These are phyloP conservation scores for Cicer bijugum DNA, from an alignment of 306 rosid species.

Conservation along the genomic window DNA sequence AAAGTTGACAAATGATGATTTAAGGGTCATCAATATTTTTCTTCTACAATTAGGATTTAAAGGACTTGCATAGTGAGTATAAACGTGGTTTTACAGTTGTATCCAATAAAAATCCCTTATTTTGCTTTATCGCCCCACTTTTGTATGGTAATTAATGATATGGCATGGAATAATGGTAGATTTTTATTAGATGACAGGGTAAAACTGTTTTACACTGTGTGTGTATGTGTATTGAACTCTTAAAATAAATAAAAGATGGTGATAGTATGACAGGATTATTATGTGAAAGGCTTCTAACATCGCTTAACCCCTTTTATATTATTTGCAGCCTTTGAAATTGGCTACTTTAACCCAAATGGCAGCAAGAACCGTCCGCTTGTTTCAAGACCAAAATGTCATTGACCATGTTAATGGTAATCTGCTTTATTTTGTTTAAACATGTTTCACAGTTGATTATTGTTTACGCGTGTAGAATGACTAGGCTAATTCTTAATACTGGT, in stretches of 20 bases:
- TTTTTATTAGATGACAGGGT: no score
- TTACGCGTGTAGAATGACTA: slow-evolving; percentile 8
- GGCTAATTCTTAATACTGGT: slow-evolving; percentile 27
- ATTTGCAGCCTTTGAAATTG: slow-evolving; percentile 43
- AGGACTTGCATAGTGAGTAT: no score
- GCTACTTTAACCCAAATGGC: slow-evolving; percentile 52
- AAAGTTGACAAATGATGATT: neutral
- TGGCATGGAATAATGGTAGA: no score
- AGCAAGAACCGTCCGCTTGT: slow-evolving; percentile 45
- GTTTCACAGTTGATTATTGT: neutral
- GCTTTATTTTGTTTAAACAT: slow-evolving; percentile 12
- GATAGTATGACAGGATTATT: neutral
- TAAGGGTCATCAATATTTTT: neutral
- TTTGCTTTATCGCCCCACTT: no score
- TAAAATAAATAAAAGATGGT: neutral
- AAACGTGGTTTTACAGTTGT: no score
- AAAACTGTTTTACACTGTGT: no score
- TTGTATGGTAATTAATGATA: no score
- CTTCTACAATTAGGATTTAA: neutral
- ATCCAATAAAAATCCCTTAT: no score
- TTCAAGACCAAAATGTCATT: slow-evolving; percentile 57
- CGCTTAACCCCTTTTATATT: slow-evolving; percentile 1
- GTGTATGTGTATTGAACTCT: no score
- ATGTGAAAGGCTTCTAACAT: neutral
- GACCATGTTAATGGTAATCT: slow-evolving; percentile 53